Evolutionary conservation across 2,329 filamentous ascomycete genomes (phyloP), one percentile per base, ranked within the genome.

Genomic region (Ceratocystis albifundus): DNA sequence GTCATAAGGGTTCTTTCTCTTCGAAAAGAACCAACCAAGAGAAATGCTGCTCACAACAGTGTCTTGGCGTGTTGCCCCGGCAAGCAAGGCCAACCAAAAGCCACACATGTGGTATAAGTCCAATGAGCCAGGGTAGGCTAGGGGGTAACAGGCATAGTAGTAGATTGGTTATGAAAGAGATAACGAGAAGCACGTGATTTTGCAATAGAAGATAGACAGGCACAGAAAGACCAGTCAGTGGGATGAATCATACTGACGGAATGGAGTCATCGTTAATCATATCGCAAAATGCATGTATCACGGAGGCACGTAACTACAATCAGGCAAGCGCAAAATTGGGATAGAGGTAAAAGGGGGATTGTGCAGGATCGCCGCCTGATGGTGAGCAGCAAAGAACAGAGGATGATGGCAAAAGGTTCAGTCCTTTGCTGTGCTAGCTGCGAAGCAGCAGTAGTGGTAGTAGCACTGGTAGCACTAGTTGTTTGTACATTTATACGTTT

Each of bases 1-100:
- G 53, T 59, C 53, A 59, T 30, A 59, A 59, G 53, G 53, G 53
- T 59, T 41, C 53, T n/a, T 59, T 41, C 53, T n/a, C 53, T 59
- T 32, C 36, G 4, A 59, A 12, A n/a, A 36, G 5, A 1, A 17
- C 53, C 8, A 1, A 17, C 53, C 8, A 36, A 36, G 10, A 59
- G 25, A 17, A 22, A 5, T 20, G 6, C 22, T 8, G 53, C 22
- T 57, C 53, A 30, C 28, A 17, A 59, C 32, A 7, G 53, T 28
- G 53, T 20, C 28, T 59, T 59, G 53, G 53, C 22, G 2, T 17
- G 53, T 59, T 17, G 53, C 25, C 53, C 46, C 20, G 46, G 17
- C 53, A 20, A 30, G 53, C 53, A 32, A 41, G 12, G 53, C 53
- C 53, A 59, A 32, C 53, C 17, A 59, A 59, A 59, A 8, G 53